These are phyloP conservation scores for Strigomonas galati DNA, from an alignment of 208 protist species.

Conservation along the genomic window DNA sequence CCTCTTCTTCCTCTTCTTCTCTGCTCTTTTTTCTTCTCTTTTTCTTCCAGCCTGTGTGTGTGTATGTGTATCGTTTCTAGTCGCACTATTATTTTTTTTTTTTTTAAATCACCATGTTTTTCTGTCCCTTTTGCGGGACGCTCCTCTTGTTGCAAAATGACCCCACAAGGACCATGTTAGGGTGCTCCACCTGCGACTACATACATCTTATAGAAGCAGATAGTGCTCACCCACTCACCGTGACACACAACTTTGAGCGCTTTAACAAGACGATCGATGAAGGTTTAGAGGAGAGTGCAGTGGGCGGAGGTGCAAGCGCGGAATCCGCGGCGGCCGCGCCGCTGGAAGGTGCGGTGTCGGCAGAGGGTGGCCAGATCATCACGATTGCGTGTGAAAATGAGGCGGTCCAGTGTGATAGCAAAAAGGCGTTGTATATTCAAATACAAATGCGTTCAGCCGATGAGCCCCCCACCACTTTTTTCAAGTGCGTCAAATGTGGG, in stretches of 20 bases:
- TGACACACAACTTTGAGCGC: slow-evolving; percentile 40
- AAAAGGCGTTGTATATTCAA: slow-evolving; percentile 93
- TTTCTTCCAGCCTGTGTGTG: neutral
- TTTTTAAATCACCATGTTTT: slow-evolving; percentile 54
- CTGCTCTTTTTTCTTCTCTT: slow-evolving; percentile 6
- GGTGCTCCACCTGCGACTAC: slow-evolving; percentile 77
- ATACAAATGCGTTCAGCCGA: slow-evolving; percentile 97
- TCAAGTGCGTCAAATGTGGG: slow-evolving; percentile 93
- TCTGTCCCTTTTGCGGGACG: slow-evolving; percentile 89
- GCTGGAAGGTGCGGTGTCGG: slow-evolving; percentile 13
- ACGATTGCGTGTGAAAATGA: slow-evolving; percentile 81
- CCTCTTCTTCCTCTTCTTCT: neutral
- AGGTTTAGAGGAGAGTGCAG: slow-evolving; percentile 10
- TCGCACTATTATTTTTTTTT: neutral
- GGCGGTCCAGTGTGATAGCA: slow-evolving; percentile 69
- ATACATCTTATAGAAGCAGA: slow-evolving; percentile 32
- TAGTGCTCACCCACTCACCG: slow-evolving; percentile 29
- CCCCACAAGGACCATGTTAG: slow-evolving; percentile 36
- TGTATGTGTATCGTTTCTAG: neutral
- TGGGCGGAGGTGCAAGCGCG: neutral
- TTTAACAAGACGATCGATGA: slow-evolving; percentile 48
- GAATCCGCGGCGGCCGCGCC: neutral
- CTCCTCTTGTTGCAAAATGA: slow-evolving; percentile 60
- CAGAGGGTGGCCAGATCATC: slow-evolving; percentile 82
- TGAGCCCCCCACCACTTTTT: slow-evolving; percentile 98